Conservation (phyloP, 2,329 filamentous ascomycete genomes). For the Penicillium brevicompactum region DNA sequence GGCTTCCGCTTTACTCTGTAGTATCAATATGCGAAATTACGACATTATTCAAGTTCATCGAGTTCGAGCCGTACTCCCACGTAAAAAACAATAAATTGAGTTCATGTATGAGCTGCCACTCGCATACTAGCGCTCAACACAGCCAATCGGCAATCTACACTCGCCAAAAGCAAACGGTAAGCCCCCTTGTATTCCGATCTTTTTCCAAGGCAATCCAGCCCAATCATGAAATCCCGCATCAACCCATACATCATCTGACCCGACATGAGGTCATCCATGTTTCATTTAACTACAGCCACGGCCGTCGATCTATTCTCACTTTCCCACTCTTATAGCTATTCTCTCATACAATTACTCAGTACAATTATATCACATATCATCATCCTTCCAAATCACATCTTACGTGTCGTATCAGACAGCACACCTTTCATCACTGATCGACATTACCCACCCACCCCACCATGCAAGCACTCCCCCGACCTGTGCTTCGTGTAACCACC, state of each 20-base stretch:
- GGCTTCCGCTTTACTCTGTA: slow-evolving; percentile 57
- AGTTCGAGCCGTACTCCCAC: no score
- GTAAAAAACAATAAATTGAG: no score
- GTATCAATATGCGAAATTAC: neutral
- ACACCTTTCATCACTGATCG: slow-evolving; percentile 3
- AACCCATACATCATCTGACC: slow-evolving; percentile 7
- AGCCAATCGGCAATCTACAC: no score
- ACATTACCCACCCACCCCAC: slow-evolving; percentile 1
- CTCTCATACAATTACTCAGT: neutral
- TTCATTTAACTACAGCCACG: neutral
- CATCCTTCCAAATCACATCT: neutral
- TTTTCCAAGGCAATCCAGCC: neutral
- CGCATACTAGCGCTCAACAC: no score
- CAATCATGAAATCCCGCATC: slow-evolving; percentile 3
- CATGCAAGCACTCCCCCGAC: slow-evolving; percentile 21
- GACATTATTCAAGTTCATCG: no score
- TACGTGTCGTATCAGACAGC: neutral
- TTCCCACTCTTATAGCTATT: neutral
- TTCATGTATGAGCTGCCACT: neutral
- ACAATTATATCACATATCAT: neutral
- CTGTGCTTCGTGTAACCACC: slow-evolving; percentile 16
- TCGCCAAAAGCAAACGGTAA: neutral
- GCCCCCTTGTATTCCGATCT: neutral
- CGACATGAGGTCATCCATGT: slow-evolving; percentile 4
- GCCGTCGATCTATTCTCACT: neutral